Evolutionary conservation across 805 yeast species (phyloP).

Genomic region (Cyberlindnera maritima): DNA sequence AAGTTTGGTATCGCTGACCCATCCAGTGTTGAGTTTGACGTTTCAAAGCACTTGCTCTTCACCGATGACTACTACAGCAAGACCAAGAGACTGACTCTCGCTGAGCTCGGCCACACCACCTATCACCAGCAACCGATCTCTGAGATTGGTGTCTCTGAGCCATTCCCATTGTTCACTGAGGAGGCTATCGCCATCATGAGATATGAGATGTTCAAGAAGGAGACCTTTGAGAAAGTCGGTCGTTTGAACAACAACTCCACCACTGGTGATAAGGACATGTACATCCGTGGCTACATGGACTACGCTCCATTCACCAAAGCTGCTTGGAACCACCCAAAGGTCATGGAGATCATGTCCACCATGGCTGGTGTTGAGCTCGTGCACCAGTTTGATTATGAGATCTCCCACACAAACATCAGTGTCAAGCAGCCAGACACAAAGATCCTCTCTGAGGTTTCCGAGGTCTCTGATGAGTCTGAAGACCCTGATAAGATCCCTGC

Average conservation of each 20-base stretch:
- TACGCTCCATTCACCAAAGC: constrained; percentile 49
- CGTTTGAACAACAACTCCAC: constrained; percentile 42
- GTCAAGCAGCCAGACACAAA: constrained; percentile 31
- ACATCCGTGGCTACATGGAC: constrained; percentile 47
- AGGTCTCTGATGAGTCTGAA: constrained; percentile 4
- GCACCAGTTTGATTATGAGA: constrained; percentile 44
- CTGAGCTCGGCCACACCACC: constrained; percentile 42
- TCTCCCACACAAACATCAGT: constrained; percentile 51
- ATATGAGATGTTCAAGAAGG: constrained; percentile 48
- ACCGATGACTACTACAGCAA: constrained; percentile 36
- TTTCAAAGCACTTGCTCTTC: constrained; percentile 36
- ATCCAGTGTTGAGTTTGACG: constrained; percentile 32
- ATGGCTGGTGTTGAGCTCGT: constrained; percentile 44
- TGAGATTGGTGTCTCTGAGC: constrained; percentile 54
- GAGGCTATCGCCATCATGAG: constrained; percentile 60
- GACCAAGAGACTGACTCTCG: constrained; percentile 41
- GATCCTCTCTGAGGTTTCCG: constrained; percentile 6
- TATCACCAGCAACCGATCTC: constrained; percentile 46
- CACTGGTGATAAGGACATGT: constrained; percentile 46
- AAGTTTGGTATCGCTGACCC: constrained; percentile 25
- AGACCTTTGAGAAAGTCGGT: constrained; percentile 43
- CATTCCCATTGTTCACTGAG: constrained; percentile 59
- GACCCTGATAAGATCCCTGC: constrained; percentile 40
- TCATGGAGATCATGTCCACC: constrained; percentile 48
- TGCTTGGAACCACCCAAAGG: constrained; percentile 60